Evolutionary conservation across 2,329 filamentous ascomycete genomes (phyloP).

Genomic region (Penicillium sp.): DNA sequence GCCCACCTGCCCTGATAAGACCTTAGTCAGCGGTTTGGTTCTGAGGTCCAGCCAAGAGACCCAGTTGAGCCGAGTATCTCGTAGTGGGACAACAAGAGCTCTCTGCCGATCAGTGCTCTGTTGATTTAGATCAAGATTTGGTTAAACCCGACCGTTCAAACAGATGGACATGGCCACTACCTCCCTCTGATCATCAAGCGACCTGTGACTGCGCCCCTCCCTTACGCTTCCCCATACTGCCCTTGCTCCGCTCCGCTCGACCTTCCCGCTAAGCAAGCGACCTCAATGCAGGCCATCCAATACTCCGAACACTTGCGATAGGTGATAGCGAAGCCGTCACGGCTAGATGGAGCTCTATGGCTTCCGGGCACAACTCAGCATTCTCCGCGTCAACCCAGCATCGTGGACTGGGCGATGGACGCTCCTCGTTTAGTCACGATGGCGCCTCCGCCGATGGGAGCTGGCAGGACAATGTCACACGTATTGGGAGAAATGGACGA

Average conservation of each 20-base stretch:
- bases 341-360: conserved; percentile 48
- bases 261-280: conserved; percentile 13
- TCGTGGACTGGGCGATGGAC: conserved; percentile 39
- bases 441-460: conserved; percentile 40
- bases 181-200: conserved; percentile 13
- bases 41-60: conserved; percentile 3
- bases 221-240: conserved; percentile 23
- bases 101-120: conserved; percentile 2
- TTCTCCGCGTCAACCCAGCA: conserved; percentile 45
- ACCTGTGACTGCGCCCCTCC: conserved; percentile 27
- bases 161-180: conserved; percentile 1
- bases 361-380: conserved; percentile 45
- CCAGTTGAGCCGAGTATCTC: conserved; percentile 1
- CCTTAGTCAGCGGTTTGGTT: conserved; percentile 26
- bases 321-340: conserved; percentile 36
- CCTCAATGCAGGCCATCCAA: conserved; percentile 35
- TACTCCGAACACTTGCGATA: conserved; percentile 28
- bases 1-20: conserved; percentile 1
- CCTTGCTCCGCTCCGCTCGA: conserved; percentile 25
- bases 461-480: conserved; percentile 37
- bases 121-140: neutral
- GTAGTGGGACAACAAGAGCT: conserved; percentile 6
- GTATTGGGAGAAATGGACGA: conserved; percentile 43
- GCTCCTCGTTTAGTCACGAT: conserved; percentile 41
- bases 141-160: conserved; percentile 1